Conservation (phyloP, 225 moss, liverwort and hornwort species). For the Climacium dendroides region DNA sequence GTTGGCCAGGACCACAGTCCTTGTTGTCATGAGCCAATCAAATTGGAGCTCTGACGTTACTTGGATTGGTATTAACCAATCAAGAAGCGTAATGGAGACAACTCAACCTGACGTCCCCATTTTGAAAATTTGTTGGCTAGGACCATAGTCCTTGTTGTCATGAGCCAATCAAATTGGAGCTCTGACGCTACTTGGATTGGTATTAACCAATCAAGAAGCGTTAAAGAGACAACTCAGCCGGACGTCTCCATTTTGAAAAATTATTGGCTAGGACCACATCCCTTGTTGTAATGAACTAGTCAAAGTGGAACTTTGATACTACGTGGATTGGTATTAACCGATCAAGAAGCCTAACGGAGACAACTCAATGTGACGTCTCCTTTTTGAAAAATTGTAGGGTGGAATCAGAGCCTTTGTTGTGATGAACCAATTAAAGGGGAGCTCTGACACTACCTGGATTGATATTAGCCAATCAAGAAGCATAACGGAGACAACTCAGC, state of each 20-base stretch:
- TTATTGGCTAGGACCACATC: no score
- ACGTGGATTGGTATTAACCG: neutral
- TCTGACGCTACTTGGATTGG: neutral
- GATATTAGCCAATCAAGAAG: no score
- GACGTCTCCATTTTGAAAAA: neutral
- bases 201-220: neutral
- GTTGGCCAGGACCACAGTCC: neutral
- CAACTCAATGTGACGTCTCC: fast-evolving
- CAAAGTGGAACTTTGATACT: neutral
- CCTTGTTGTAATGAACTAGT: neutral
- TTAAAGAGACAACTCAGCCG: fast-evolving
- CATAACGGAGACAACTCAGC: no score
- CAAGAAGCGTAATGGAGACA: neutral
- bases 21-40: neutral
- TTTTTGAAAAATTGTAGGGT: neutral
- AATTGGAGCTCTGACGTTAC: fast-evolving
- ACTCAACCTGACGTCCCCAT: fast-evolving
- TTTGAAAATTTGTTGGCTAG: neutral
- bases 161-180: neutral
- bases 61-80: neutral
- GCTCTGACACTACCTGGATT: no score
- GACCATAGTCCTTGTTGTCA: neutral
- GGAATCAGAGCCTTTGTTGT: no score
- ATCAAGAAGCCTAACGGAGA: neutral
- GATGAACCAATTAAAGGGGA: no score